Evolutionary conservation across 106 monocot genomes (phyloP).

Genomic region (Dendrobium huoshanense): DNA sequence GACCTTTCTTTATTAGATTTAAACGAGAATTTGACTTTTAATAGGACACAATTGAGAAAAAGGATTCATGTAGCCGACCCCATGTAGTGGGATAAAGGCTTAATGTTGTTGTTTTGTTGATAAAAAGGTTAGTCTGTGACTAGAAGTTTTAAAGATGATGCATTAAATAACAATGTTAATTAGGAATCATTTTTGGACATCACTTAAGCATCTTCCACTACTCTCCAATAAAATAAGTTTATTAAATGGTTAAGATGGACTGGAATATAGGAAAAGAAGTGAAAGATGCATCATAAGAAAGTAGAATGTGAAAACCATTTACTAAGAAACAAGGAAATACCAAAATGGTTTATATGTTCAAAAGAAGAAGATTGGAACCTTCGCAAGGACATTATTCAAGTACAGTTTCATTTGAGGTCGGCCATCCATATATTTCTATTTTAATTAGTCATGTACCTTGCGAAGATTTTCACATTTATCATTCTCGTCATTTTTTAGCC

Average conservation of each 20-base stretch:
- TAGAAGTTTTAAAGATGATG: not conserved
- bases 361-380: not conserved
- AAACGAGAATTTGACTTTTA: too few species aligned
- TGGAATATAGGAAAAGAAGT: not conserved
- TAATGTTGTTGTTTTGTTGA: too few species aligned
- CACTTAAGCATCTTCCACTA: not conserved
- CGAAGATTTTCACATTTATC: slow-evolving; percentile 27
- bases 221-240: not conserved
- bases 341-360: not conserved
- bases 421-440: not conserved
- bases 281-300: not conserved
- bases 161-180: not conserved
- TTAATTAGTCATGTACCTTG: slow-evolving; percentile 38
- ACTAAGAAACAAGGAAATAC: not conserved
- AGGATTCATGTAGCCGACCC: too few species aligned
- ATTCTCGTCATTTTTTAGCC: slow-evolving; percentile 19
- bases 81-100: too few species aligned
- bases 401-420: not conserved
- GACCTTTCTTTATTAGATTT: too few species aligned
- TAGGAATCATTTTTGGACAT: not conserved
- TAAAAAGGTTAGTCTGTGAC: too few species aligned
- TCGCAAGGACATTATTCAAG: not conserved
- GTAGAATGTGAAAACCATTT: not conserved
- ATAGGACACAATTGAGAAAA: too few species aligned
- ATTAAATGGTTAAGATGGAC: not conserved